Evolutionary conservation across 148 eudicot species (phyloP).

Genomic region (Camellia japonica): DNA sequence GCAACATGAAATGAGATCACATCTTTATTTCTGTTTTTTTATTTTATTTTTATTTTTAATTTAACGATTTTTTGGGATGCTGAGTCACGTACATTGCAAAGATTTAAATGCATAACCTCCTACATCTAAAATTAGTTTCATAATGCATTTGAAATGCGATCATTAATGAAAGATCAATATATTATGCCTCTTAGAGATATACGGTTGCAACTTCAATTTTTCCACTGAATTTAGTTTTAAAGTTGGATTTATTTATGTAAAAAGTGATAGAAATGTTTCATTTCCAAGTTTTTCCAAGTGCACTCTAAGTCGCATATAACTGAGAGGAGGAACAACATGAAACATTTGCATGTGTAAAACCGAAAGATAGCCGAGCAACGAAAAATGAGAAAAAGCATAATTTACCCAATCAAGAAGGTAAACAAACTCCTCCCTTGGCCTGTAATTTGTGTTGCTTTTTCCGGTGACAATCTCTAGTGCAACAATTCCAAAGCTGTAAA

Average conservation of each 20-base stretch:
- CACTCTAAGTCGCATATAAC: not conserved
- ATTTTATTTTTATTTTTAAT: not conserved
- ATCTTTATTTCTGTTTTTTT: not conserved
- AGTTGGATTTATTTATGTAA: not conserved
- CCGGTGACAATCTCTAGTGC: conserved; percentile 80
- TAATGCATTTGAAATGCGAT: not conserved
- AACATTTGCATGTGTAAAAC: not conserved
- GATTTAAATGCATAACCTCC: not conserved
- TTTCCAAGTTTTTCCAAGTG: not conserved
- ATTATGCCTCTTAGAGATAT: not conserved
- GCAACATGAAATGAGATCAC: not conserved
- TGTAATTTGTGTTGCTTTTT: conserved; percentile 69
- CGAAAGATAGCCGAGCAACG: not conserved
- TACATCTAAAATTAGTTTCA: not conserved
- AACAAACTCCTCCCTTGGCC: conserved; percentile 77
- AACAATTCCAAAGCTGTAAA: conserved; percentile 84
- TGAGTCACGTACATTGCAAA: not conserved
- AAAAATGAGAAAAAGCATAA: not conserved
- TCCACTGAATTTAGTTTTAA: not conserved
- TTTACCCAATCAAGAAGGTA: conserved; percentile 93
- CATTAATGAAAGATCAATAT: not conserved
- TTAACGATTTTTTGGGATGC: not conserved
- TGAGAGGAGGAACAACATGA: not conserved
- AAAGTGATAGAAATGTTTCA: not conserved
- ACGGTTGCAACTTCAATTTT: not conserved